phyloP scores from a whole-genome alignment of 306 rosid species.

The Senna tora region DNA sequence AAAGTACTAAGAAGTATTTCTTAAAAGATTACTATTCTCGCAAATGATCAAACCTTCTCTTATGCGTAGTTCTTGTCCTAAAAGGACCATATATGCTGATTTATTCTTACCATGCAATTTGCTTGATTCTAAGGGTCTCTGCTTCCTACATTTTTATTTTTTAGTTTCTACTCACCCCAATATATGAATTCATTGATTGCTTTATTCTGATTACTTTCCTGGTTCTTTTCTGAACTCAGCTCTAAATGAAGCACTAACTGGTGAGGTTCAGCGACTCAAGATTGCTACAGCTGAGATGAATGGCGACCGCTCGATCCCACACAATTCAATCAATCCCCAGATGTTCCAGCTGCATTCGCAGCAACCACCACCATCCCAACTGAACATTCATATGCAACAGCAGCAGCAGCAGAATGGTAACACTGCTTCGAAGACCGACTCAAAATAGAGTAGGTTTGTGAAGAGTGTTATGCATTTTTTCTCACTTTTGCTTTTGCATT shows the following conservation, averaged over 20 bases:
- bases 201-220: conserved; percentile 19
- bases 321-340: conserved; percentile 53
- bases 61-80: not conserved
- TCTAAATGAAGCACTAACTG: conserved; percentile 79
- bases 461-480: conserved; percentile 56
- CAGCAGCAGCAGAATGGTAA: conserved; percentile 50
- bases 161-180: not conserved
- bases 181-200: conserved; percentile 19
- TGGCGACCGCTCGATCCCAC: conserved; percentile 40
- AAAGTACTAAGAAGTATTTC: not conserved
- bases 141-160: not conserved
- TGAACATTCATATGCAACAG: conserved; percentile 56
- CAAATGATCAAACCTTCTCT: not conserved
- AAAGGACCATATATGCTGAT: not conserved
- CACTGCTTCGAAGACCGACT: conserved; percentile 59
- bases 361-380: conserved; percentile 50
- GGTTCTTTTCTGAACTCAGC: conserved; percentile 56
- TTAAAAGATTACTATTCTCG: not conserved
- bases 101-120: no score
- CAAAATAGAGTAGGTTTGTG: no score
- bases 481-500: conserved; percentile 42
- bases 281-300: conserved; percentile 67
- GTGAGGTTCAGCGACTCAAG: conserved; percentile 86
- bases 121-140: no score
- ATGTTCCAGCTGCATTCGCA: conserved; percentile 65